Conservation (phyloP, 768 basidiomycete genomes). For the Suillus weaverae region DNA sequence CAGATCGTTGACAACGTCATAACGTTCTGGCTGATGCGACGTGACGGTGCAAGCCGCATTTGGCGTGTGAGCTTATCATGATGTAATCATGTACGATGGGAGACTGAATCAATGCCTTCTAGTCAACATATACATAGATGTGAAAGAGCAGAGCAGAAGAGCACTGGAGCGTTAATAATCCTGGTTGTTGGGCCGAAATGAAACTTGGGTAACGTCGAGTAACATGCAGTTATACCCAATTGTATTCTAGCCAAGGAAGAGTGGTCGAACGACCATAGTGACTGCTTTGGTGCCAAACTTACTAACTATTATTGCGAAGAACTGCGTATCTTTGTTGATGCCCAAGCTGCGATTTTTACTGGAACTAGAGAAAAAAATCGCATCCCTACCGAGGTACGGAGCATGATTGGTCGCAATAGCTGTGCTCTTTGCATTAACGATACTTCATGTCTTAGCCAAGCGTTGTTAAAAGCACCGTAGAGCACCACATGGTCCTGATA, state of each 20-base stretch:
- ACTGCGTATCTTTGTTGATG: background rate
- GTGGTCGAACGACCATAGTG: background rate
- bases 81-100: background rate
- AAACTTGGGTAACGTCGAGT: background rate
- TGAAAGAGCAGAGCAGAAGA: background rate
- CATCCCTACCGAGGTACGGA: background rate
- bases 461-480: background rate
- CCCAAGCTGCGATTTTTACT: background rate
- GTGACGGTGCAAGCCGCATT: background rate
- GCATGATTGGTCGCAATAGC: background rate
- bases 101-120: background rate
- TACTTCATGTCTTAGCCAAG: constrained; percentile 1
- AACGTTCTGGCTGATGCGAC: background rate
- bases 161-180: background rate
- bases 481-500: background rate
- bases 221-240: background rate
- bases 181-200: background rate
- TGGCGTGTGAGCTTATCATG: background rate
- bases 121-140: too few relatives aligned
- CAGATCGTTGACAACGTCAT: background rate
- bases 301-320: background rate
- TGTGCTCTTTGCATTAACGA: background rate
- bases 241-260: background rate
- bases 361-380: too few relatives aligned
- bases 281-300: background rate